Evolutionary conservation across 257 asterid genomes (phyloP).

Genomic region (Mentha longifolia): DNA sequence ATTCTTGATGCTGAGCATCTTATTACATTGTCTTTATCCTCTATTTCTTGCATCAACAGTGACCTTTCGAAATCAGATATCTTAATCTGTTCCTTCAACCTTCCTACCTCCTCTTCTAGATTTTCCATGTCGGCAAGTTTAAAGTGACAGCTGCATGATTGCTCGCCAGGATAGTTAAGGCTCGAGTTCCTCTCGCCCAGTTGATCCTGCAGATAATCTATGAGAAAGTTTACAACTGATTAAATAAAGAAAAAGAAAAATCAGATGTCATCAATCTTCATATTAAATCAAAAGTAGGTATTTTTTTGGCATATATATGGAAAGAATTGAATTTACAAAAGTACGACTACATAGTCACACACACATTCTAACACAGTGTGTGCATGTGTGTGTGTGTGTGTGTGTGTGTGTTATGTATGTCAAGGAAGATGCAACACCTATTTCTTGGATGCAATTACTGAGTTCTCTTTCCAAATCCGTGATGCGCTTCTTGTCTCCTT

Average conservation of each 20-base stretch:
- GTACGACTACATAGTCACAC: background rate
- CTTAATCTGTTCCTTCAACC: constrained; percentile 60
- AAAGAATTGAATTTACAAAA: constrained; percentile 22
- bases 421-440: constrained; percentile 58
- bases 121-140: constrained; percentile 52
- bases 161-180: constrained; percentile 52
- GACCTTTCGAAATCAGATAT: constrained; percentile 53
- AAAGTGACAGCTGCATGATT: constrained; percentile 55
- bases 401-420: background rate
- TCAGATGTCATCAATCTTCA: background rate
- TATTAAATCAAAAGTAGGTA: background rate
- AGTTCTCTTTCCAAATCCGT: constrained; percentile 83
- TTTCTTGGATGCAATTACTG: constrained; percentile 76
- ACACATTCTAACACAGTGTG: background rate
- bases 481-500: constrained; percentile 72
- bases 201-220: constrained; percentile 97
- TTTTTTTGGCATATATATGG: background rate
- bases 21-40: constrained; percentile 55
- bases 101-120: constrained; percentile 51
- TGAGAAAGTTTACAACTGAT: constrained; percentile 36
- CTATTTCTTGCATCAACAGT: constrained; percentile 54
- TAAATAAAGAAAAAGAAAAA: constrained; percentile 27
- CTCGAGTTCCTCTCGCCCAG: constrained; percentile 62
- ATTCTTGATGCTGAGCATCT: constrained; percentile 45
- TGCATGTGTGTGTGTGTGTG: background rate